phyloP scores from a whole-genome alignment of 441 rosid species.

The Gossypium schwendimanii region DNA sequence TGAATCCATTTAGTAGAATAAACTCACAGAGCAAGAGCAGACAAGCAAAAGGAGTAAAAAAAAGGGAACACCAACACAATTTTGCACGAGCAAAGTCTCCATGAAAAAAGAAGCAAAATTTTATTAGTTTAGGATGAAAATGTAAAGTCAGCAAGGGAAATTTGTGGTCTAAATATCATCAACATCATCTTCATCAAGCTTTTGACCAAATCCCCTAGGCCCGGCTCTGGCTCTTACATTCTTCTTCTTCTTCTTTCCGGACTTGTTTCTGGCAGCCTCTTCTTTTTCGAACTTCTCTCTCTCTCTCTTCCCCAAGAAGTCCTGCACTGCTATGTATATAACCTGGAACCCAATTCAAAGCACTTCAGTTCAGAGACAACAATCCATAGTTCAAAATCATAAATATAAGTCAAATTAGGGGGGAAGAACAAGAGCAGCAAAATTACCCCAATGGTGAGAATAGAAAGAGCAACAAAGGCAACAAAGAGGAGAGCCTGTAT shows the following conservation, averaged over 20 bases:
- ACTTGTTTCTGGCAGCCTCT: slow-evolving; percentile 54
- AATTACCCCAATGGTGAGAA: slow-evolving; percentile 77
- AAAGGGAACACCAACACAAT: not conserved
- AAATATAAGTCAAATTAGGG: not conserved
- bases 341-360: slow-evolving; percentile 32
- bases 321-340: slow-evolving; percentile 65
- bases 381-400: not conserved
- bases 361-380: not conserved
- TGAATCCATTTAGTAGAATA: not conserved
- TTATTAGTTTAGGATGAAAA: not conserved
- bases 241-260: slow-evolving; percentile 43
- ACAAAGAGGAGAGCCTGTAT: slow-evolving; percentile 47
- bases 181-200: slow-evolving; percentile 34
- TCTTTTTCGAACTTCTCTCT: slow-evolving; percentile 71
- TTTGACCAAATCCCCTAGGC: slow-evolving; percentile 80
- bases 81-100: not conserved
- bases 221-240: slow-evolving; percentile 55
- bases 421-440: not conserved
- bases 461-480: slow-evolving; percentile 55
- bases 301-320: slow-evolving; percentile 66
- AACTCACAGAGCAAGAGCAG: not conserved
- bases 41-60: not conserved
- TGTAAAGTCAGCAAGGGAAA: not conserved
- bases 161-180: not conserved
- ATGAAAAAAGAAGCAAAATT: not conserved